phyloP scores from a whole-genome alignment of 768 basidiomycete species.

The Cystoderma amianthinum region DNA sequence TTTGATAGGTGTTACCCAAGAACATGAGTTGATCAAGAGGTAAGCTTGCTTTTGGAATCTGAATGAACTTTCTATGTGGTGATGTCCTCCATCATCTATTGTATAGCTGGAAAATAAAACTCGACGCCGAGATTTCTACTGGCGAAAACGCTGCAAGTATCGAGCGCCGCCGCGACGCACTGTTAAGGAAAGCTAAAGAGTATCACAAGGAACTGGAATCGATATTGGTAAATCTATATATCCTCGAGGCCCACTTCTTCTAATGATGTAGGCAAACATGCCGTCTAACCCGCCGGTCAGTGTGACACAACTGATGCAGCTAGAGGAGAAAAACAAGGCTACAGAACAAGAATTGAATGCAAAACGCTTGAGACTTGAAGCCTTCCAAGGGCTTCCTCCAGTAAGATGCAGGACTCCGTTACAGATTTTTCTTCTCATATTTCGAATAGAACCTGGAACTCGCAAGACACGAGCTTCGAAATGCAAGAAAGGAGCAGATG shows the following conservation, averaged over 20 bases:
- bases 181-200: conserved; percentile 41
- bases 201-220: conserved; percentile 32
- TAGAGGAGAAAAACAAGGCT: conserved; percentile 28
- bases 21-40: conserved; percentile 29
- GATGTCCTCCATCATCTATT: not conserved
- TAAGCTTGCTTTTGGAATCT: conserved; percentile 10
- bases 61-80: not conserved
- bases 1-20: conserved; percentile 24
- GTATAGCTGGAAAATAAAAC: conserved; percentile 26
- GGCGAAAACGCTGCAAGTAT: conserved; percentile 21
- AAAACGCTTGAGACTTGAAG: conserved; percentile 35
- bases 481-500: conserved; percentile 34
- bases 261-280: conserved; percentile 16
- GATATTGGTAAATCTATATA: conserved; percentile 16
- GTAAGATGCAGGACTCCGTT: conserved; percentile 26
- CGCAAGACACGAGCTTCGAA: conserved; percentile 32
- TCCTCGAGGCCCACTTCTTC: not conserved
- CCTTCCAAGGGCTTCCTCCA: conserved; percentile 44
- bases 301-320: conserved; percentile 27
- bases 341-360: conserved; percentile 30
- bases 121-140: conserved; percentile 15
- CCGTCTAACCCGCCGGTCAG: conserved; percentile 23
- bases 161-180: conserved; percentile 30
- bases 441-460: conserved; percentile 34
- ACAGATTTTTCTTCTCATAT: not conserved